Evolutionary conservation across 441 rosid species (phyloP), one percentile per base, ranked within the genome.

Genomic region (Eutrema salsugineum): DNA sequence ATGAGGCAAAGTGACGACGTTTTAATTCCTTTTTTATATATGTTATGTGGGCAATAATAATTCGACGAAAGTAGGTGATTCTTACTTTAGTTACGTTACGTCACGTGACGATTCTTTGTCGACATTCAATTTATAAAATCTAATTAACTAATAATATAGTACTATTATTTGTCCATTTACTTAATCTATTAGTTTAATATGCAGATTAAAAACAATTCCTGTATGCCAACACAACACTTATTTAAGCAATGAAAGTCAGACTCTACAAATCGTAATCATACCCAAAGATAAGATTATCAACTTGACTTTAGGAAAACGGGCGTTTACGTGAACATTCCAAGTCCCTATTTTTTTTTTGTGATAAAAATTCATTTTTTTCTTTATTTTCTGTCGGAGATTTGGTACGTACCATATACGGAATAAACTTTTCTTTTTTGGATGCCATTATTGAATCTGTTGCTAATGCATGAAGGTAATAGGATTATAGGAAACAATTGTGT

Each of bases 11-110:
- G 36, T 5, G 65, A 43, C 70, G 70, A 62, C 70, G 75, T 62
- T 75, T 61, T 58, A 6, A 2, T 42, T 24, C 14, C 10, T 20
- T 38, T 24, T 47, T 19, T 15, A n/a, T 35, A 33, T 27, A 12
- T 19, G 27, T 12, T 63, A 8, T 66, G 38, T 66, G 53, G 38
- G 20, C 11, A 32, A 57, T 65, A 56, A 44, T 63, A 43, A n/a
- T 30, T n/a, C 33, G 5, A 55, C 10, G 10, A 54, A 44, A 42
- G 42, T 66, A 39, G 8, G 27, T 6, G 12, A 12, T 64, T 11
- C 42, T 50, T 50, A 56, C 30, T 47, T 73, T 56, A 4, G 16
- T 64, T 38, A 72, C 77, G 77, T 64, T 57, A 64, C 77, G 77
- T 63, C 64, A 55, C 65, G 6, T 36, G 27, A 47, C 1, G 40